Evolutionary conservation across 129 eudicot species (phyloP).

Genomic region (Tagetes erecta): DNA sequence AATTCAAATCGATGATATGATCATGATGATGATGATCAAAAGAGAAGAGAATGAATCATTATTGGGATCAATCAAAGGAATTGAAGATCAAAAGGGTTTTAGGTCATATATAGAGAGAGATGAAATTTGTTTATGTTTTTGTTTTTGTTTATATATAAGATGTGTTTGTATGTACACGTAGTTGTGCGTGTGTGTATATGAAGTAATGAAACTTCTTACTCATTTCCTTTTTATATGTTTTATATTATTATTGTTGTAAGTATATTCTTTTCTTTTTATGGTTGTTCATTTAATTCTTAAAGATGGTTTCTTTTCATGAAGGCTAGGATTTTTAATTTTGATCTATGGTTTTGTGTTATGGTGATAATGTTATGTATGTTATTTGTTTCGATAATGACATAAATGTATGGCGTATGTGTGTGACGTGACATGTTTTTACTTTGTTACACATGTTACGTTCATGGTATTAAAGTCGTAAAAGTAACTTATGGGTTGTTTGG

Average conservation of each 20-base stretch:
- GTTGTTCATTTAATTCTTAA: neutral
- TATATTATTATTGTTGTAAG: too few relatives aligned
- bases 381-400: too few relatives aligned
- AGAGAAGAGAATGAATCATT: neutral
- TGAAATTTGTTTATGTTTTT: neutral
- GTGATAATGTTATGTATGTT: too few relatives aligned
- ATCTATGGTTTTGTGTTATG: too few relatives aligned
- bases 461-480: too few relatives aligned
- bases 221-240: conserved; percentile 25
- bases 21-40: neutral
- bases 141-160: neutral
- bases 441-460: too few relatives aligned
- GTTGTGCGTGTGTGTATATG: conserved; percentile 21
- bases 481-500: too few relatives aligned
- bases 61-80: conserved; percentile 17
- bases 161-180: conserved; percentile 17
- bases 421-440: too few relatives aligned
- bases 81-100: conserved; percentile 40
- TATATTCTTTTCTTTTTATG: neutral
- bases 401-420: too few relatives aligned
- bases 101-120: conserved; percentile 33
- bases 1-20: conserved; percentile 24
- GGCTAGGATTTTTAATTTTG: too few relatives aligned
- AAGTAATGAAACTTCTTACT: conserved; percentile 12
- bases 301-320: neutral